Evolutionary conservation across 2,329 filamentous ascomycete species (phyloP), one percentile per base, ranked within the genome.

Genomic region (Colletotrichum spaethianum): DNA sequence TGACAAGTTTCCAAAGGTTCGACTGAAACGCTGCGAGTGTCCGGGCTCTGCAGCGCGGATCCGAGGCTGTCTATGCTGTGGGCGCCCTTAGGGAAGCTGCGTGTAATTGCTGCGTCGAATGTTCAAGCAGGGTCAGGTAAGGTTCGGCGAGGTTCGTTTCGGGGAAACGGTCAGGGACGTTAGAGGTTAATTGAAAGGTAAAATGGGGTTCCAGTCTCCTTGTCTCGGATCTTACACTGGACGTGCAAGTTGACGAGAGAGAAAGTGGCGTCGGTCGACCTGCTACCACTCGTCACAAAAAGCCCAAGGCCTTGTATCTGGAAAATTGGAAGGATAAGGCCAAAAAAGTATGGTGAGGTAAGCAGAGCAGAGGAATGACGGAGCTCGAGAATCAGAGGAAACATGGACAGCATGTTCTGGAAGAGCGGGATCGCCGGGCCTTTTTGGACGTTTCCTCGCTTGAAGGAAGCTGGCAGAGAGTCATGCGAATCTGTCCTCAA

Each of bases 401-500:
- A 62, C 20, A 26, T 14, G 38, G 42, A n/a, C 18, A 18, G 55
- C 12, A 16, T 61, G n/a, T 31, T 14, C 33, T 48, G 42, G 12
- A 48, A 48, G 28, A n/a, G 59, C 59, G 59, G 70, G 69, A 53
- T 68, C 14, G 23, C 9, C 57, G 63, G 68, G 57, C 44, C 42
- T 56, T 72, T 70, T 68, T 68, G 57, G 50, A 36, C 28, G 26
- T 40, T 68, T 63, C 28, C 64, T 40, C n/a, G 26, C 44, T 67
- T 46, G 20, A 23, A 59, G 57, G 38, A 59, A 61, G 26, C 38
- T 38, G 64, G 50, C 40, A 56, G 55, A 71, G 50, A 63, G 50
- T 56, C 48, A 68, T 44, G 59, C 40, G 64, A 72, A 71, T 68
- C 68, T 71, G 68, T 71, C 63, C 63, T 71, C 50, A 67, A 70